Base-by-base conservation (phyloP, 2,329 filamentous ascomycete genomes). In the Fusarium liriodendri region DNA sequence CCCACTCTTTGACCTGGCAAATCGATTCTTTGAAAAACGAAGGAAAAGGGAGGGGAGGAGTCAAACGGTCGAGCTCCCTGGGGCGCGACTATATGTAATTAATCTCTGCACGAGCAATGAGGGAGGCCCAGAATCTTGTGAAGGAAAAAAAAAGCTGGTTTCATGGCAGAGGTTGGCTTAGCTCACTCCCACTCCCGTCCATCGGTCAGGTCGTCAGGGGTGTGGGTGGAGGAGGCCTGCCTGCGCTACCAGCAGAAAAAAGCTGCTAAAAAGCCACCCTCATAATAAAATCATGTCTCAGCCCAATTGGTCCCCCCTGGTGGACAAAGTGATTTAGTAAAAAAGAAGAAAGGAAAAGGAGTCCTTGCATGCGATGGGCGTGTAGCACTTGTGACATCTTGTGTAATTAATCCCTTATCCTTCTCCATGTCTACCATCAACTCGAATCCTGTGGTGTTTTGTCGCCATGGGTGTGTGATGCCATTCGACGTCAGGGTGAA, bases 221-320 rank as follows among this genome's bases (percentile, higher is more conserved):
- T 62, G 71, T 71, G 69, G 29, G 59, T 72, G 60, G 64, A 72
- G 55, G 47, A 57, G 61, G 47, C 47, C 47, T 52, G 55, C 70
- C 57, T 66, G 66, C 54, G 61, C 68, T 37, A 68, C 65, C 47
- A 32, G 45, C 25, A 63, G 61, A 72, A 66, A 68, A 72, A 70
- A 67, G 58, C 67, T 64, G 69, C 75, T 72, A 74, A 62, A 40
- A 8, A 67, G 59, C 32, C 57, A 32, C 62, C 62, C 62, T 70
- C 67, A 70, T 76, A 68, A 76, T 77, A 77, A 40, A 77, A 73
- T 76, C 76, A 76, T 80, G 80, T 80, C 79, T 81, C 78, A 80
- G 73, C 69, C 72, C 62, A 59, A 58, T 61, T 50, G 64, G 59
- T 37, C 25, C 54, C 62, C 55, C 32, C 52, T 64, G 25, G 25